phyloP scores from a whole-genome alignment of 768 basidiomycete genomes.

The Naganishia friedmannii region DNA sequence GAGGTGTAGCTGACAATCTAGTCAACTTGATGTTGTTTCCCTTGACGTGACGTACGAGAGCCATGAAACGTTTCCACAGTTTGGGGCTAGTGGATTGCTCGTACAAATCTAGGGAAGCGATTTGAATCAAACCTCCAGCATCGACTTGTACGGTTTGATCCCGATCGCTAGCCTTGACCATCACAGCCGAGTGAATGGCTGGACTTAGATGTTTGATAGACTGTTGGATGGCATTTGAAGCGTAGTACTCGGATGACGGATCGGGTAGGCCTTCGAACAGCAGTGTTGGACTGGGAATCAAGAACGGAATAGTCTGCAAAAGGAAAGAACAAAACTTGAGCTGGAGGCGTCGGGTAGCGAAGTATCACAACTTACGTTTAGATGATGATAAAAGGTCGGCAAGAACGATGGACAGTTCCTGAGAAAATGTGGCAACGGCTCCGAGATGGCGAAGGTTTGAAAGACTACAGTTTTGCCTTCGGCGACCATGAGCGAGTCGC shows the following conservation, averaged over 20 bases:
- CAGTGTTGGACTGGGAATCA: slow-evolving; percentile 42
- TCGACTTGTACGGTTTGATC: slow-evolving; percentile 78
- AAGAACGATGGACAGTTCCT: slow-evolving; percentile 54
- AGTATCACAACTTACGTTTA: slow-evolving; percentile 41
- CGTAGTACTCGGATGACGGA: slow-evolving; percentile 43
- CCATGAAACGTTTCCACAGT: slow-evolving; percentile 58
- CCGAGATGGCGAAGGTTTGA: slow-evolving; percentile 29
- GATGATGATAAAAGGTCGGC: slow-evolving; percentile 25
- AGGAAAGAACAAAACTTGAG: neutral
- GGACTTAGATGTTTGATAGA: slow-evolving; percentile 48
- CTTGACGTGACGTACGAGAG: slow-evolving; percentile 77
- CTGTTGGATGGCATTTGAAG: slow-evolving; percentile 40
- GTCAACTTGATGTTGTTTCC: slow-evolving; percentile 84
- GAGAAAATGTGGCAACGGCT: slow-evolving; percentile 31
- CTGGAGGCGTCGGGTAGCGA: no score
- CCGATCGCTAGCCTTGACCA: slow-evolving; percentile 36
- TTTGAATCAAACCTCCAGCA: slow-evolving; percentile 77
- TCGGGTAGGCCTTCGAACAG: slow-evolving; percentile 48
- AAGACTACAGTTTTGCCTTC: slow-evolving; percentile 26
- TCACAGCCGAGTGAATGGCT: slow-evolving; percentile 47
- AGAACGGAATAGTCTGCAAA: slow-evolving; percentile 64
- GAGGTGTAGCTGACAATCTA: slow-evolving; percentile 93
- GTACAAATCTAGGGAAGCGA: slow-evolving; percentile 73
- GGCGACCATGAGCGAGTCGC: slow-evolving; percentile 18
- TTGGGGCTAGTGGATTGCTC: slow-evolving; percentile 66